Evolutionary conservation across 352 stramenopile genomes (phyloP), one percentile per base, ranked within the genome.

Genomic region (Thalassiosira ordinaria): DNA sequence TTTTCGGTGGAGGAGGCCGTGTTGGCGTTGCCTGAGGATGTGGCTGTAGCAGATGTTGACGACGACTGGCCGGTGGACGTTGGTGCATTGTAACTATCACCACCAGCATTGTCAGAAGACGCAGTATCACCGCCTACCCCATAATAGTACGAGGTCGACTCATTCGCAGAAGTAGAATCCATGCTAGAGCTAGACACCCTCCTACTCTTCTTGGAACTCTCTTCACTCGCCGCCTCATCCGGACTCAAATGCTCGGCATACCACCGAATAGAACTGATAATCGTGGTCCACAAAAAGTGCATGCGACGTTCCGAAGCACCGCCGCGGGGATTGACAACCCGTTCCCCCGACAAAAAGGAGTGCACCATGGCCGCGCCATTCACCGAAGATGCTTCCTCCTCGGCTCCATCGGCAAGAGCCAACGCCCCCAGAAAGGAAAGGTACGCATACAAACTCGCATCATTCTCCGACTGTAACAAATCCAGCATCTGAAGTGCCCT

Each of bases 131-230:
- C 55, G 27, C 85, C 78, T 26, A 79, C 53, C 60, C 86, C 84
- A 75, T 93, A 93, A 70, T 93, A 93, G 69, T 93, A 93, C 11
- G 81, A 84, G 5, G 84, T 91, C 8, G 70, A 75, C 53, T 82
- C 57, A 24, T 47, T 37, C 2, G 16, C 35, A 55, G 39, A 20
- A 33, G 63, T 79, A 2, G 60, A 55, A 1, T 65, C 69, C 20
- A 51, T 79, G 7, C 56, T 80, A 13, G 74, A 71, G 18, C 35
- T 70, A 13, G 57, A 69, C 44, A 46, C 14, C 56, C 39, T 18
- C 41, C 16, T 59, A 14, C 47, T 74, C 29, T 68, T 72, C 18
- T 67, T 72, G 33, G 35, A 52, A 27, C 75, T 70, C 22, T 86
- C 74, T 26, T 66, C 35, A 51, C 18, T 31, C 16, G 27, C 51